Base-by-base conservation (phyloP, 2,329 filamentous ascomycete genomes). In the Lasiodiplodia citricola region DNA sequence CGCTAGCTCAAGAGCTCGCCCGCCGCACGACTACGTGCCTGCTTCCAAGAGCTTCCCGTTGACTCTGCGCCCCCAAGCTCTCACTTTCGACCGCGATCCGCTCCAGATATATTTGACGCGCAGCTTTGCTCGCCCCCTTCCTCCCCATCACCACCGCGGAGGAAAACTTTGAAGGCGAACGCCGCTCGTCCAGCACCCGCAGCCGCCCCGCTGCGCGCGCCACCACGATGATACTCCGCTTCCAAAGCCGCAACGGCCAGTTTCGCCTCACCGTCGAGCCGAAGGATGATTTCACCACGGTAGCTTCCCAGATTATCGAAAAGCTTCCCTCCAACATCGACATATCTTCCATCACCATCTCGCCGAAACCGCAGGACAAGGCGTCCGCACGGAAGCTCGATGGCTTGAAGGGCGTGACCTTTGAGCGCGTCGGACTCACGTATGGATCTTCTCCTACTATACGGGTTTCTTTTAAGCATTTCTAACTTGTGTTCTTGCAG, bases 231-330 rank as follows among this genome's bases (percentile, higher is more conserved):
- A 86, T 97, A 76, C 85, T 97, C 68, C 89, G 94, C 80, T 92
- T 97, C 74, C 91, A 94, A 75, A 94, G 94, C 78, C 93, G 92
- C 72, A 94, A 97, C 83, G 96, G 96, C 83, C 96, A 96, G 86
- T 91, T 94, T 81, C 91, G 96, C 74, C 85, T 98, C 75, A 92
- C 86, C 64, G 88, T 96, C 73, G 90, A 94, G 74, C 87, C 90
- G 63, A 86, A 87, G 52, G 90, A 92, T 71, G 90, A 90, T 0
- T 97, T 98, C 78, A 78, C 84, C 23, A 82, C 86, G 10, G 81
- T 90, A 35, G 78, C 87, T 16, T 79, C 79, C 18, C 77, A 88
- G 79, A 83, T 91, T 64, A 78, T 86, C 21, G 86, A 89, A 73
- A 86, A 88, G 71, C 82, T 90, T n/a, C 88, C 88, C 37, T 80